Evolutionary conservation across 2,329 filamentous ascomycete species (phyloP).

Genomic region (Trichoderma lentiforme): DNA sequence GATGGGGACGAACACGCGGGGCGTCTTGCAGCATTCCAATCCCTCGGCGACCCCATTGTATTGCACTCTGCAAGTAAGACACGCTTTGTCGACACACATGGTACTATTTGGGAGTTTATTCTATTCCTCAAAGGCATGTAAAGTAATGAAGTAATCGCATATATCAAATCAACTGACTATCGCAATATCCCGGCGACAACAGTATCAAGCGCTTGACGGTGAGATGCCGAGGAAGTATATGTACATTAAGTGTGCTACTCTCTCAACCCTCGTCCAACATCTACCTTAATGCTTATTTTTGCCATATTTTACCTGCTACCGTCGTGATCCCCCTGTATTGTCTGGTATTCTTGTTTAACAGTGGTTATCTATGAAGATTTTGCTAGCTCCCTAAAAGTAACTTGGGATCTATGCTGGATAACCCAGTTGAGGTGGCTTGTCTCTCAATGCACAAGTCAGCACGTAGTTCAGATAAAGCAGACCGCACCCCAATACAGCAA

Average conservation of each 20-base stretch:
- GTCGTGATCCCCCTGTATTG: not conserved
- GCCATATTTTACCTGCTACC: not conserved
- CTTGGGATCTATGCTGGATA: not conserved
- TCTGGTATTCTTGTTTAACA: not conserved
- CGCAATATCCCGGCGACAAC: not conserved
- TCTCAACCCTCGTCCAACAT: not conserved
- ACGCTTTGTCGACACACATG: not conserved
- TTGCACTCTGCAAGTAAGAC: not conserved
- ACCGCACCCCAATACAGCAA: not conserved
- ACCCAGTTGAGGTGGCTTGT: not conserved
- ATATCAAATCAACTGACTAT: not conserved
- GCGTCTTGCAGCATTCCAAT: not conserved
- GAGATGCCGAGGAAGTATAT: not conserved
- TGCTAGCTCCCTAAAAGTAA: not conserved
- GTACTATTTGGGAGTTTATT: no score
- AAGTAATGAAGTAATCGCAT: not conserved
- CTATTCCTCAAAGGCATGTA: not conserved
- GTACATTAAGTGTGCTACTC: not conserved
- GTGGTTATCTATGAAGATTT: not conserved
- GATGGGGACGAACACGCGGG: not conserved
- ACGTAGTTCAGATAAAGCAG: not conserved
- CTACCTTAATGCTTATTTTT: not conserved
- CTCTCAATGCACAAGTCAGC: not conserved
- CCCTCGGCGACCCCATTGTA: not conserved
- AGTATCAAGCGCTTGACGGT: not conserved